A percentile compares a stretch with the other conserved stretches of the same genome.
Conservation (phyloP, 108 stramenopile genomes). For the Skeletonema costatum region DNA sequence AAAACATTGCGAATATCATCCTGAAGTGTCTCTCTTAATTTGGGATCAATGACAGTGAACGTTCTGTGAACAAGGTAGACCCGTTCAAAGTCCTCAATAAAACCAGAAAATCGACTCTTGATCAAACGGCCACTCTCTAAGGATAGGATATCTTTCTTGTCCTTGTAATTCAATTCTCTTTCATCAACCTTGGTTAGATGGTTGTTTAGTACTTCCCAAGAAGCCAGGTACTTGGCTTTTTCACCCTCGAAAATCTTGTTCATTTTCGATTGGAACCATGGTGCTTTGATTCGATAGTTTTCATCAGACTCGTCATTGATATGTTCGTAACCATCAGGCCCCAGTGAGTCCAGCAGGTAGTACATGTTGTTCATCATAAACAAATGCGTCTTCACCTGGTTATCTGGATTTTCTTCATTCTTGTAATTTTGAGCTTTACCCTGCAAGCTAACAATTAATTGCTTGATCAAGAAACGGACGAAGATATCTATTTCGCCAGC, state of each 20-base stretch:
- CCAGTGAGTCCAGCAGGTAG: slow-evolving; percentile 74
- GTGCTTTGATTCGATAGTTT: slow-evolving; percentile 61
- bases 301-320: slow-evolving; percentile 30
- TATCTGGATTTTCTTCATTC: slow-evolving; percentile 48
- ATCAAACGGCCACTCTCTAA: slow-evolving; percentile 81
- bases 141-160: slow-evolving; percentile 66
- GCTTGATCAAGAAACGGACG: slow-evolving; percentile 79
- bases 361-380: slow-evolving; percentile 92
- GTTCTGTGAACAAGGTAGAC: slow-evolving; percentile 68
- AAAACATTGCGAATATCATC: slow-evolving; percentile 67
- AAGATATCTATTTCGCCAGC: slow-evolving; percentile 84
- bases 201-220: slow-evolving; percentile 75
- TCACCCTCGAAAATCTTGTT: slow-evolving; percentile 74
- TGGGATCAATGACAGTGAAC: slow-evolving; percentile 72
- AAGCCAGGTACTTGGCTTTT: slow-evolving; percentile 72
- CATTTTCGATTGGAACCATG: slow-evolving; percentile 82
- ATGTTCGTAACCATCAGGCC: slow-evolving; percentile 38
- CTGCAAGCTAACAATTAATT: slow-evolving; percentile 68
- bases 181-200: slow-evolving; percentile 77
- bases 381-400: slow-evolving; percentile 62
- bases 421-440: slow-evolving; percentile 79
- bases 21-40: slow-evolving; percentile 66
- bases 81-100: slow-evolving; percentile 81
- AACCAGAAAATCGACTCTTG: slow-evolving; percentile 84
- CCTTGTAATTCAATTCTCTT: slow-evolving; percentile 68